Evolutionary conservation across 1,284 basidiomycete species (phyloP).

Genomic region (Trichosporon sp.): DNA sequence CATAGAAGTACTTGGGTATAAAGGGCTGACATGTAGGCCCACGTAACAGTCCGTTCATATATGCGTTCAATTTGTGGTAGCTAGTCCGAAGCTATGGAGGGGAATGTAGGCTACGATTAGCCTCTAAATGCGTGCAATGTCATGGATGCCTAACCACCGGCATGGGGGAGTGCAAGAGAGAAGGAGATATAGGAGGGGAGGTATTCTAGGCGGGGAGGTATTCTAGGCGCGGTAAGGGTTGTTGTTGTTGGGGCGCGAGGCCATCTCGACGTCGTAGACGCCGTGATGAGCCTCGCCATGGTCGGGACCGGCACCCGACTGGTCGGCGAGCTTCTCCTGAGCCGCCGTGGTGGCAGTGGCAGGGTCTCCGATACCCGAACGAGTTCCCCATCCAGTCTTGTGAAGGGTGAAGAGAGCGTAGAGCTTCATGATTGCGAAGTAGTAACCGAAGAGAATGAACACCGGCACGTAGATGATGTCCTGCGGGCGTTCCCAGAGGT

Average conservation of each 20-base stretch:
- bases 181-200: not conserved
- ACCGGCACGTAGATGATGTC: conserved; percentile 86
- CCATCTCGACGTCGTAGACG: conserved; percentile 49
- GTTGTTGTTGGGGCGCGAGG: conserved; percentile 25
- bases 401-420: conserved; percentile 80
- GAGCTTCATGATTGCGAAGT: conserved; percentile 75
- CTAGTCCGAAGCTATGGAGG: conserved; percentile 22
- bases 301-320: conserved; percentile 25
- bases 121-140: conserved; percentile 23
- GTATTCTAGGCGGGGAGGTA: no score
- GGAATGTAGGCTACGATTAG: conserved; percentile 5
- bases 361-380: conserved; percentile 80
- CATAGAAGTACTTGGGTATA: not conserved
- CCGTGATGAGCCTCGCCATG: conserved; percentile 33
- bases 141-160: conserved; percentile 15
- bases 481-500: conserved; percentile 79
- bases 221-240: conserved; percentile 14
- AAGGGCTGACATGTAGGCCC: not conserved
- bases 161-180: conserved; percentile 9
- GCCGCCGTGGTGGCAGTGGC: conserved; percentile 49
- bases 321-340: conserved; percentile 39
- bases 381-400: conserved; percentile 89
- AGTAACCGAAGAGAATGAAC: conserved; percentile 86
- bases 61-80: conserved; percentile 25
- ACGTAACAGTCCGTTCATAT: conserved; percentile 28